phyloP scores from a whole-genome alignment of 768 basidiomycete genomes.

The Hericium erinaceus region DNA sequence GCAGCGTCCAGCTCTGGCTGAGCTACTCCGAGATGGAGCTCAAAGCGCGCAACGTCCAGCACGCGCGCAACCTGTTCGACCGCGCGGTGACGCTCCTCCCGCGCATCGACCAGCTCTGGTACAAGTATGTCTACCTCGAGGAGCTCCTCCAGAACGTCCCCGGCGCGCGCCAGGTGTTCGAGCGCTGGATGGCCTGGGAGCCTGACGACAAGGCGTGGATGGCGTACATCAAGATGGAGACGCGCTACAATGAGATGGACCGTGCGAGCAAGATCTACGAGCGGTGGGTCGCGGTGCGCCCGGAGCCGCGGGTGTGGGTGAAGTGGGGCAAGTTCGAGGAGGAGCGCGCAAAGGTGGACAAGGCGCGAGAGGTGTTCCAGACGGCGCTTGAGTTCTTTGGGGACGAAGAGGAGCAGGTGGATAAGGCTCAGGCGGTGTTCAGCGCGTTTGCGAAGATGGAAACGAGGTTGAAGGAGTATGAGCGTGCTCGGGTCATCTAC shows the following conservation, averaged over 20 bases:
- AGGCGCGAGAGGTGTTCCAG: slow-evolving; percentile 59
- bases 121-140: slow-evolving; percentile 98
- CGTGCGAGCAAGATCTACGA: slow-evolving; percentile 91
- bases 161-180: slow-evolving; percentile 95
- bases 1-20: slow-evolving; percentile 87
- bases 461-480: slow-evolving; percentile 90
- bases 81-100: slow-evolving; percentile 94
- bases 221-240: slow-evolving; percentile 98
- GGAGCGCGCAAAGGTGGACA: slow-evolving; percentile 49
- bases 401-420: slow-evolving; percentile 53
- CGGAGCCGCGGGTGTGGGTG: slow-evolving; percentile 56
- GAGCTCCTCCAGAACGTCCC: slow-evolving; percentile 94
- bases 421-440: slow-evolving; percentile 87
- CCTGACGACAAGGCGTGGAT: slow-evolving; percentile 99
- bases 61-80: slow-evolving; percentile 94
- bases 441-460: slow-evolving; percentile 96
- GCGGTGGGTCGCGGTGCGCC: slow-evolving; percentile 72
- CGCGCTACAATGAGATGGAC: slow-evolving; percentile 85
- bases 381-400: slow-evolving; percentile 58
- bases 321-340: slow-evolving; percentile 61
- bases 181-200: slow-evolving; percentile 99
- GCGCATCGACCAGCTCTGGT: slow-evolving; percentile 95
- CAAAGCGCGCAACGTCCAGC: slow-evolving; percentile 95
- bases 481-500: slow-evolving; percentile 94
- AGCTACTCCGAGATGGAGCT: slow-evolving; percentile 96